phyloP scores from a whole-genome alignment of 371 early-diverging fungal species.

The Mucor mucedo region DNA sequence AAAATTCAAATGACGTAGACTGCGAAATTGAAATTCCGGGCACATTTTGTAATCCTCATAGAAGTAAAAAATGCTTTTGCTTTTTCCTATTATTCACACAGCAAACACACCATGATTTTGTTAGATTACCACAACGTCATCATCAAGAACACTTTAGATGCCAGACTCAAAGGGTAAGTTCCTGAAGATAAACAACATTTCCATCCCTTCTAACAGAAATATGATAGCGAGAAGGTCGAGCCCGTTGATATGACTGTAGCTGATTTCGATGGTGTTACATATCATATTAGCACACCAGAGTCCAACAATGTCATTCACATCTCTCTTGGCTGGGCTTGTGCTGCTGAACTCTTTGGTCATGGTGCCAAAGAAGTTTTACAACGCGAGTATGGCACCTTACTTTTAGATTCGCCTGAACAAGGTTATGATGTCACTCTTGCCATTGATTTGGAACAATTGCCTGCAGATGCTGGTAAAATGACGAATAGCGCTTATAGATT shows the following conservation, averaged over 20 bases:
- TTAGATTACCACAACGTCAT: slow-evolving; percentile 75
- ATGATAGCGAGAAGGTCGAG: slow-evolving; percentile 79
- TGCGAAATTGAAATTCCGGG: slow-evolving; percentile 1
- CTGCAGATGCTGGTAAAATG: slow-evolving; percentile 68
- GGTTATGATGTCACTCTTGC: slow-evolving; percentile 86
- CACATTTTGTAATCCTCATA: background rate
- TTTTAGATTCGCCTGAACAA: slow-evolving; percentile 66
- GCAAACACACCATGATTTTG: slow-evolving; percentile 59
- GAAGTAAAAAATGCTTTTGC: slow-evolving; percentile 3
- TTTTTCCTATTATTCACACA: background rate
- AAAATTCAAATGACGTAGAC: slow-evolving; percentile 1
- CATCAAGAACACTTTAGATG: slow-evolving; percentile 63
- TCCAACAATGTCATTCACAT: slow-evolving; percentile 72
- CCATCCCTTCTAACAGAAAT: background rate
- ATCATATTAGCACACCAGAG: slow-evolving; percentile 81
- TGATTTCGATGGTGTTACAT: slow-evolving; percentile 96
- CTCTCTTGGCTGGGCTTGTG: slow-evolving; percentile 88
- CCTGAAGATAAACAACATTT: background rate
- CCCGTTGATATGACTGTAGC: slow-evolving; percentile 83
- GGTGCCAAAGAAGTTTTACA: slow-evolving; percentile 83
- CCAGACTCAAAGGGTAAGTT: slow-evolving; percentile 62
- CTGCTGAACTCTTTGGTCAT: slow-evolving; percentile 72
- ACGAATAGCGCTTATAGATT: background rate
- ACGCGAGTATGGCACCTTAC: slow-evolving; percentile 80
- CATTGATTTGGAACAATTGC: slow-evolving; percentile 80